Base-by-base conservation (phyloP, 148 eudicot genomes). In the Limonium bicolor region DNA sequence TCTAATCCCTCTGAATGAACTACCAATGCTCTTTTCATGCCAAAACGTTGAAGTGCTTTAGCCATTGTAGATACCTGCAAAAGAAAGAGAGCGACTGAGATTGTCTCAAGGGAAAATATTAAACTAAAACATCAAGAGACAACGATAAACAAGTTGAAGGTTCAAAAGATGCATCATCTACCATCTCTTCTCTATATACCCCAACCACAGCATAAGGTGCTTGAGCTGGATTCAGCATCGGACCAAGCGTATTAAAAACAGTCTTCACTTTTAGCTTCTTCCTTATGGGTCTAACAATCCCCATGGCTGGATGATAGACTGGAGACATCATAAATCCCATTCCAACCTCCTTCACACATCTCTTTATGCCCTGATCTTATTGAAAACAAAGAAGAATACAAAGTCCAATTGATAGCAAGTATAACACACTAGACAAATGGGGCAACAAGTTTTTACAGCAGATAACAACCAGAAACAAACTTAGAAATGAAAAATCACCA, bases 311-410 rank as follows among this genome's bases (percentile, higher is more conserved):
- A 73, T 90, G 99, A 64, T 80, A 85, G n/a, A 65, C 62, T 6
- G 95, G 85, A 60, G 94, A 35, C 99, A 92, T 85, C 95, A 92
- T 92, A 60, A 92, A 92, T 45, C 99, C 94, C 36, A 92, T 85
- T 40, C 99, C 95, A 18, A 65, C 94, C 52, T 85, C 82, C 20
- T 61, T 55, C n/a, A 92, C 76, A 41, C 99, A 92, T 41, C 74
- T 71, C 59, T 20, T 62, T 36, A 92, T 61, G 51, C 83, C 99
- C 99, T 92, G 53, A 47, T 27, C 18, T 32, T 34, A 33, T 28
- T 10, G 18, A 43, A 27, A 40, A n/a, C 49, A 27, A 46, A 35
- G 22, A 24, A 3, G 30, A 5, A 43, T 7, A 2, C 24, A 27
- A 14, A 28, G 30, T 1, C 17, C 7, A 29, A 29, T 29, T 7